Percentiles rank a stretch among this genome's conserved stretches.
phyloP scores from a whole-genome alignment of 2,329 filamentous ascomycete species.

The Monosporascus cannonballus region DNA sequence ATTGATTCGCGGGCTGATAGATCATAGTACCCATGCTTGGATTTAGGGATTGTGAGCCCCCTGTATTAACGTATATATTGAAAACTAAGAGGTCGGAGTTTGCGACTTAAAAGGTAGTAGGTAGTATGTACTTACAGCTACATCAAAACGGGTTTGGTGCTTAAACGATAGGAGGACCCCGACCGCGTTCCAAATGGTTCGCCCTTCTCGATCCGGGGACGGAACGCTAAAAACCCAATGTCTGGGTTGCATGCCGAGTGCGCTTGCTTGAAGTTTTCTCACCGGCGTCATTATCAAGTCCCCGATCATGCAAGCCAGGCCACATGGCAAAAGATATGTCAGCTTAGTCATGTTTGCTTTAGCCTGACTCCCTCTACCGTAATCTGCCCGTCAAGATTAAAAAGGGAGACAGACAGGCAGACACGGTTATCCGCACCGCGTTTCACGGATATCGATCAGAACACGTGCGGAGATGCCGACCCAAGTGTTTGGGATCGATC shows the following conservation, averaged over 20 bases:
- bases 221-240: too few species aligned
- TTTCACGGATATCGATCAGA: not conserved
- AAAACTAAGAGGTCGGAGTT: not conserved
- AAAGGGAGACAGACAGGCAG: not conserved
- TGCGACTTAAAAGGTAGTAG: not conserved
- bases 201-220: too few species aligned
- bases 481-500: not conserved
- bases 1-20: too few species aligned
- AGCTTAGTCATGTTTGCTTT: not conserved
- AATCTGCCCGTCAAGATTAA: not conserved
- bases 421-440: not conserved
- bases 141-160: not conserved
- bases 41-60: too few species aligned
- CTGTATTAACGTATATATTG: too few species aligned
- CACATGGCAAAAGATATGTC: not conserved
- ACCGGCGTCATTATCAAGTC: too few species aligned
- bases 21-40: too few species aligned
- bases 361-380: not conserved
- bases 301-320: not conserved
- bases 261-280: too few species aligned
- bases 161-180: not conserved
- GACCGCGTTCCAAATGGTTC: too few species aligned
- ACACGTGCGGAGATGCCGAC: not conserved
- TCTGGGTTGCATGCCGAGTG: too few species aligned
- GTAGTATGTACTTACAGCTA: not conserved